Base-by-base conservation (phyloP, 345 rosid species). In the Corchorus capsularis region DNA sequence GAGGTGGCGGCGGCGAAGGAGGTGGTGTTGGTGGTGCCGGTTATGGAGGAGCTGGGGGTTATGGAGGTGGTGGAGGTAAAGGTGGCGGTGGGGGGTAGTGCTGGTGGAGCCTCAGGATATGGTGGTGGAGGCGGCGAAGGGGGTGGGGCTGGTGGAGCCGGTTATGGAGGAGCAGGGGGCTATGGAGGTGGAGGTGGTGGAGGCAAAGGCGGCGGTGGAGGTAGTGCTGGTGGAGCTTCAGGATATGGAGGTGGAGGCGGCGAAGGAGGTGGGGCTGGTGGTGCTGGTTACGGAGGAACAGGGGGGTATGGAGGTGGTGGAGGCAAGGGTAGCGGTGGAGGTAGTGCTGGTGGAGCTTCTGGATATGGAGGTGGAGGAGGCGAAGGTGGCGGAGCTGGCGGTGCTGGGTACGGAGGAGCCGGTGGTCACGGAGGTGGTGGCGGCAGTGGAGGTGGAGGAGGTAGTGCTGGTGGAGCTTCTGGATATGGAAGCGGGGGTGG, bases 291-390 rank as follows among this genome's bases (percentile, higher is more conserved):
- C 16, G 83, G 78, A 0, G 69, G 65, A 39, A 86, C 82, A 0
- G 47, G 59, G 6, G 83, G 75, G 13, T 61, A 59, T 0, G 82
- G 76, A n/a, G 79, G 78, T 0, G 87, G 85, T 0, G 81, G 87
- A 0, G 87, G 83, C 0, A 10, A 13, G 22, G 65, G 67, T 7
- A 52, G 37, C 1, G 76, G 68, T 0, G 45, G 68, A 8, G 66
- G 66, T 62, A 35, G 66, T 22, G 82, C 82, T 3, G 81, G 80
- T 16, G 54, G 73, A 39, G 86, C 85, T 5, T 73, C 52, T 1
- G 81, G 85, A n/a, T 83, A 87, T 14, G 80, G 50, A 15, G 60
- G 62, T 20, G 80, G 82, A 32, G 79, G 76, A 10, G 82, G 81
- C 20, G 82, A 79, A 41, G 43, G 75, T 7, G 80, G 78, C 19